phyloP scores from a whole-genome alignment of 2,329 filamentous ascomycete species.

The Diaporthe amygdali region DNA sequence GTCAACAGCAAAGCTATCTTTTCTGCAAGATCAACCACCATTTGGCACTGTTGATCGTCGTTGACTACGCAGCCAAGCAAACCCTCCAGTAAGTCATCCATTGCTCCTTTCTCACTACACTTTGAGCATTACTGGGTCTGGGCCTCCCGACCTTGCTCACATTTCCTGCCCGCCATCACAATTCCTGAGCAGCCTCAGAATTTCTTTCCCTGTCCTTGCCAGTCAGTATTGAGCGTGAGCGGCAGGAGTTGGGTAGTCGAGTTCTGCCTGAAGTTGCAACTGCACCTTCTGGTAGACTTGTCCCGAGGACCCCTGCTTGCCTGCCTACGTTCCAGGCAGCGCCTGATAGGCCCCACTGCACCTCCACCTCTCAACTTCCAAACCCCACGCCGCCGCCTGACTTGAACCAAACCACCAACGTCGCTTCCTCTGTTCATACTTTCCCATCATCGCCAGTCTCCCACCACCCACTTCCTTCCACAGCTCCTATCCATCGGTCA shows the following conservation, averaged over 20 bases:
- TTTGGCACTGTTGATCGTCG: background rate
- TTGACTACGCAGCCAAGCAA: background rate
- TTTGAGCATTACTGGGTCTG: no score
- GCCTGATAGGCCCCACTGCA: constrained; percentile 7
- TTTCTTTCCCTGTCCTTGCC: background rate
- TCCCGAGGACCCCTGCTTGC: background rate
- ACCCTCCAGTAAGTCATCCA: background rate
- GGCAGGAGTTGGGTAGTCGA: no score
- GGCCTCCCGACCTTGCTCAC: background rate
- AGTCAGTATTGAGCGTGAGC: no score
- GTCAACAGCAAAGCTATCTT: no score
- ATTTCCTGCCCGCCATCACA: background rate
- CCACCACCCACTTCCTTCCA: background rate
- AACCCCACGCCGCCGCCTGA: constrained; percentile 1
- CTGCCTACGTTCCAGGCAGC: background rate
- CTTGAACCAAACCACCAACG: constrained; percentile 14
- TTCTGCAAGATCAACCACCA: no score
- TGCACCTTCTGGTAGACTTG: background rate
- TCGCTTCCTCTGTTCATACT: background rate
- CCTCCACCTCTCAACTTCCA: constrained; percentile 13
- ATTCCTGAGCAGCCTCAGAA: background rate
- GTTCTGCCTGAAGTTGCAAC: background rate
- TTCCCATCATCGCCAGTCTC: constrained; percentile 7
- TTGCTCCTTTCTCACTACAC: background rate
- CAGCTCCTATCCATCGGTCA: background rate